These are phyloP conservation scores for Heterobasidion annosum DNA, from an alignment of 1,284 basidiomycete species.

Conservation along the genomic window DNA sequence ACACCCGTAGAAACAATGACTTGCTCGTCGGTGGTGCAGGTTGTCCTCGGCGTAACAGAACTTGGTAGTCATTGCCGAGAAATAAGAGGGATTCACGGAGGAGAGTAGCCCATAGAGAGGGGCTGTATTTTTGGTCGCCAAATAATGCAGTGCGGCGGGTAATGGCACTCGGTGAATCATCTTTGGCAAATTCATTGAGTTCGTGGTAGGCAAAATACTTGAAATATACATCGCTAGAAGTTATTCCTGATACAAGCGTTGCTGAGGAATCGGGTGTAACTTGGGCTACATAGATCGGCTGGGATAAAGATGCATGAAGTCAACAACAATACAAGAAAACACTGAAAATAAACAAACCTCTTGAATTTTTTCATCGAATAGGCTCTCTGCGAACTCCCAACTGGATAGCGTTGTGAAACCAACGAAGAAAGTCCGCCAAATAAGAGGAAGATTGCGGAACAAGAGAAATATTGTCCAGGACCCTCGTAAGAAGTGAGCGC, in stretches of 20 bases:
- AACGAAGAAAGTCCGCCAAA: constrained; percentile 39
- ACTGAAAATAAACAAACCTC: constrained; percentile 24
- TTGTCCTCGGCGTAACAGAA: constrained; percentile 42
- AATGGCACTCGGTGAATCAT: constrained; percentile 27
- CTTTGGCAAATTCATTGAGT: constrained; percentile 34
- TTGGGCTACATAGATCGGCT: constrained; percentile 35
- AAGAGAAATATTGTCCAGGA: constrained; percentile 44
- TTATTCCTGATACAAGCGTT: constrained; percentile 50
- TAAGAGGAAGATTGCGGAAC: constrained; percentile 31
- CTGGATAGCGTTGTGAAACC: constrained; percentile 37
- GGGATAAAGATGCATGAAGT: background rate
- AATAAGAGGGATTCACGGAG: constrained; percentile 48
- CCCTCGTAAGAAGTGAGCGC: constrained; percentile 51
- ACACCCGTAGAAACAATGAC: constrained; percentile 10
- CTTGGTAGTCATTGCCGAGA: constrained; percentile 59
- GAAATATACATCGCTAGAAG: constrained; percentile 38
- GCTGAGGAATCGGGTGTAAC: constrained; percentile 38
- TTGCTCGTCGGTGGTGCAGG: constrained; percentile 21
- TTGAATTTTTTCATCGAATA: constrained; percentile 46
- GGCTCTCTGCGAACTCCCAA: constrained; percentile 53
- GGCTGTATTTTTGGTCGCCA: constrained; percentile 58
- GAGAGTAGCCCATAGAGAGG: constrained; percentile 55
- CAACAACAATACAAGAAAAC: background rate
- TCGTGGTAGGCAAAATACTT: constrained; percentile 52
- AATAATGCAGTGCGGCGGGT: constrained; percentile 49